Conservation (phyloP, 495 filamentous ascomycete species). For the Aspergillus diversus region DNA sequence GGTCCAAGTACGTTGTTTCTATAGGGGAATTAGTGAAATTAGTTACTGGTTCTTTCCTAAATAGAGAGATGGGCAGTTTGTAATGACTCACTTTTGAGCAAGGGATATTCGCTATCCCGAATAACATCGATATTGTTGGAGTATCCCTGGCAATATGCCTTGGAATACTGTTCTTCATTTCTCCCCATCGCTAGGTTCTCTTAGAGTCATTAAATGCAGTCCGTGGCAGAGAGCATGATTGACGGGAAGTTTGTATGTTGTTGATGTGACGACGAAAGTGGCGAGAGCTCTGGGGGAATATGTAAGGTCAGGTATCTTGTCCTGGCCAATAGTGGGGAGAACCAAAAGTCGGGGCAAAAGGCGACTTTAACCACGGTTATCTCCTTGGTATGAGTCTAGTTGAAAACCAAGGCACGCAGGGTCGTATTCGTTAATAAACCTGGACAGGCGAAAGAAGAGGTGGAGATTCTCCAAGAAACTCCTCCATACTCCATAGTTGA, state of each 20-base stretch:
- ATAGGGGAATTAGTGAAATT: constrained; percentile 5
- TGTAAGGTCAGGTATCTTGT: not conserved
- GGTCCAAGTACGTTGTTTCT: constrained; percentile 87
- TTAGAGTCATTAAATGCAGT: not conserved
- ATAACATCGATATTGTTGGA: constrained; percentile 68
- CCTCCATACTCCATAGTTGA: not conserved
- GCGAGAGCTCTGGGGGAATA: constrained; percentile 6
- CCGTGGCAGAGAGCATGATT: too few species aligned
- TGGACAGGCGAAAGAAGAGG: not conserved
- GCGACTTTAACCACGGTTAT: constrained; percentile 6
- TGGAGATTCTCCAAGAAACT: constrained; percentile 1
- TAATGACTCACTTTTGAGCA: constrained; percentile 67
- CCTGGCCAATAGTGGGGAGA: constrained; percentile 16
- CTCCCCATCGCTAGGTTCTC: not conserved
- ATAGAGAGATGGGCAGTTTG: too few species aligned
- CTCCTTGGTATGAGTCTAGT: not conserved
- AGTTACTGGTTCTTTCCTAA: not conserved
- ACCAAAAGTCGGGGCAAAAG: constrained; percentile 12
- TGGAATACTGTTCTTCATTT: constrained; percentile 3
- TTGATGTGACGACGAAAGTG: constrained; percentile 3
- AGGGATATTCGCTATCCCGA: constrained; percentile 76
- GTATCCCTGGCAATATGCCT: constrained; percentile 51
- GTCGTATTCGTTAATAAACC: not conserved
- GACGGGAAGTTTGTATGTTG: too few species aligned
- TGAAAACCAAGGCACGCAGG: too few species aligned